Base-by-base conservation (phyloP, 1,139 yeast species). In the Yamadazyma dushanensis region DNA sequence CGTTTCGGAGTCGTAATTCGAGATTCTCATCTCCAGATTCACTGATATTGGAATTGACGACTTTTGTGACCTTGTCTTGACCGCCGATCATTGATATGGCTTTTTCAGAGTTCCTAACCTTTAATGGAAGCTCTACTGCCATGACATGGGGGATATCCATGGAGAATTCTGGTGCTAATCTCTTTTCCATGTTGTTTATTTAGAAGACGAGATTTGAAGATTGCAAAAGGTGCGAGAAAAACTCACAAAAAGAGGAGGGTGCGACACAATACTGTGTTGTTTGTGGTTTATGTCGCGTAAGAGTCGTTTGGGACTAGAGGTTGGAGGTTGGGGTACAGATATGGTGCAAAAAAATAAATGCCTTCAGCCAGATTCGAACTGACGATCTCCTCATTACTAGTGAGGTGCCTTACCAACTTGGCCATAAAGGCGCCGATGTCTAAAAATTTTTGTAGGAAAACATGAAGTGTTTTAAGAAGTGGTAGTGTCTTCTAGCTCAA, bases 391-490 rank as follows among this genome's bases (percentile, higher is more conserved):
- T 79, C 87, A 81, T 81, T 81, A 81, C 87, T 81, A 81, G 88
- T 81, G 87, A 79, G 80, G 84, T 83, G 88, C 88, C 87, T 82
- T 81, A 81, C 87, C 88, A 80, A 80, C 87, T 82, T 80, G 87
- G 87, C 83, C 83, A 78, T 76, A 73, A 54, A 58, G 64, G 66
- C 66, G 20, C 16, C 5, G 14, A 8, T 25, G 8, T 10, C 15
- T 16, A 25, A 5, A 25, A 10, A 14, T 13, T 23, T 23, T n/a
- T n/a, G 6, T 23, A 7, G 14, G 10, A 23, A n/a, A n/a, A n/a
- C n/a, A n/a, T n/a, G n/a, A n/a, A n/a, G n/a, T n/a, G n/a, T n/a
- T n/a, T n/a, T n/a, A n/a, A n/a, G n/a, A n/a, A n/a, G n/a, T n/a
- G n/a, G n/a, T n/a, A n/a, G n/a, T n/a, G n/a, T n/a, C n/a, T n/a